phyloP scores from a whole-genome alignment of 1,284 basidiomycete species.

The Boletus sp. region DNA sequence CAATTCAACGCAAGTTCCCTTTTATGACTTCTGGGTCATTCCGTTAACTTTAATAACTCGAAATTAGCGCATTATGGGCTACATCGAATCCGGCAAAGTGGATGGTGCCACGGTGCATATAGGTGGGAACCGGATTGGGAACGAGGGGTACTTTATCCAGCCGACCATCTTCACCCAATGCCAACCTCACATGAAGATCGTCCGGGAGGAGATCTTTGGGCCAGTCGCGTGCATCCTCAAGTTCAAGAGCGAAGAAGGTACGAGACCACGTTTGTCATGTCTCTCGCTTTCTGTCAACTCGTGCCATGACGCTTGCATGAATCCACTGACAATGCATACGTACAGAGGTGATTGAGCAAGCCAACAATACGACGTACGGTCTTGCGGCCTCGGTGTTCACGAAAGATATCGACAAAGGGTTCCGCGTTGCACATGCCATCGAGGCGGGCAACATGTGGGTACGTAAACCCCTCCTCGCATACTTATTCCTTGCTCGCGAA shows the following conservation, averaged over 20 bases:
- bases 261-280: no score
- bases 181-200: constrained; percentile 61
- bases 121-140: constrained; percentile 60
- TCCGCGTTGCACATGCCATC: constrained; percentile 64
- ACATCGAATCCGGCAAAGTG: constrained; percentile 12
- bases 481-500: no score
- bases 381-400: constrained; percentile 77
- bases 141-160: constrained; percentile 52
- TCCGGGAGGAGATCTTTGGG: constrained; percentile 73
- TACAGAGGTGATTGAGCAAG: constrained; percentile 55
- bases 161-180: constrained; percentile 69
- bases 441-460: constrained; percentile 75
- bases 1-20: constrained; percentile 37
- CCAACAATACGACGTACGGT: constrained; percentile 76
- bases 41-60: background rate
- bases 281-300: background rate
- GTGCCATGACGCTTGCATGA: background rate
- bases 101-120: constrained; percentile 50
- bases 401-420: constrained; percentile 61
- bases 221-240: constrained; percentile 31
- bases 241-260: constrained; percentile 21
- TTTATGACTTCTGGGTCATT: background rate
- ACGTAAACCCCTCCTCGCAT: constrained; percentile 12
- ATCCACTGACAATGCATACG: no score
- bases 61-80: constrained; percentile 13